Evolutionary conservation across 345 rosid species (phyloP).

Genomic region (Lagerstroemia speciosa): DNA sequence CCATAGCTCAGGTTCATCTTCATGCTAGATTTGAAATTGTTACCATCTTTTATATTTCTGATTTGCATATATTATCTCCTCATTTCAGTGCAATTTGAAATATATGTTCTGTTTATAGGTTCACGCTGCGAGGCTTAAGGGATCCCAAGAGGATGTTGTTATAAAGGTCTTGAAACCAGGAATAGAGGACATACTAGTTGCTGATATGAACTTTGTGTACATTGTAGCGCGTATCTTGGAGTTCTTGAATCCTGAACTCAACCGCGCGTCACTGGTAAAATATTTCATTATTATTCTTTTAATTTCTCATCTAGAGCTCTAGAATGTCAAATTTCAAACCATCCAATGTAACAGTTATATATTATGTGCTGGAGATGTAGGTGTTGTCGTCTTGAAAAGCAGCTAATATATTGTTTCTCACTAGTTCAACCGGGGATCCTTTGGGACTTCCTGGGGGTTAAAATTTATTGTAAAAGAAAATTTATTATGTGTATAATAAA

Average conservation of each 20-base stretch:
- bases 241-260: constrained; percentile 79
- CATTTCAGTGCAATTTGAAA: not conserved
- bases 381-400: not conserved
- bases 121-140: constrained; percentile 85
- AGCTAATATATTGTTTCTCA: not conserved
- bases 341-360: not conserved
- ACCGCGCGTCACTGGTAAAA: constrained; percentile 85
- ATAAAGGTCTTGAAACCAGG: constrained; percentile 94
- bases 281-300: constrained; percentile 1
- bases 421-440: not conserved
- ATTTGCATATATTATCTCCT: not conserved
- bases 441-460: not conserved
- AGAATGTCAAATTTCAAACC: not conserved
- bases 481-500: not conserved
- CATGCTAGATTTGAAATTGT: not conserved
- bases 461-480: not conserved
- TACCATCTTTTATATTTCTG: not conserved
- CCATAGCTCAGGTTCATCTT: constrained; percentile 71
- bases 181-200: constrained; percentile 78
- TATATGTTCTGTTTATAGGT: constrained; percentile 34
- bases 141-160: constrained; percentile 83
- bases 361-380: not conserved
- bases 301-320: not conserved
- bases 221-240: constrained; percentile 85
- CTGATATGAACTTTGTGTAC: constrained; percentile 86